Percentiles rank a stretch among this genome's conserved stretches.
These are phyloP conservation scores for Moelleriella libera DNA, from an alignment of 2,329 filamentous ascomycete genomes.

Conservation along the genomic window DNA sequence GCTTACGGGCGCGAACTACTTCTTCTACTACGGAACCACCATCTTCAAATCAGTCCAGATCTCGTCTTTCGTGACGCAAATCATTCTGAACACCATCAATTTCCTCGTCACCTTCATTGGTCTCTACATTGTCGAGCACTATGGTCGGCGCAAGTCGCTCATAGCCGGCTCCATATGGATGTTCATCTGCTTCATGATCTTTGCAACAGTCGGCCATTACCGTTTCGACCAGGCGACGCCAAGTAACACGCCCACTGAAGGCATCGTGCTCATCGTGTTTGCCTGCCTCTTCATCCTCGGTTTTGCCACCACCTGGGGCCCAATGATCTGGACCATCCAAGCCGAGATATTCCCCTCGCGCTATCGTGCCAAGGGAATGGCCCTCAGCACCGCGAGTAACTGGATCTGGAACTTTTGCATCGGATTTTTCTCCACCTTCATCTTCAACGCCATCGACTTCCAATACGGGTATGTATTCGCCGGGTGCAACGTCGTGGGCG, in stretches of 20 bases:
- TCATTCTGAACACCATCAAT: conserved; percentile 54
- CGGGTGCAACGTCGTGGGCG: conserved; percentile 51
- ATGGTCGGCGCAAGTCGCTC: conserved; percentile 48
- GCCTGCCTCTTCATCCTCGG: conserved; percentile 49
- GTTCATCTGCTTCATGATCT: conserved; percentile 45
- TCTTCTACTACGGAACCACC: conserved; percentile 50
- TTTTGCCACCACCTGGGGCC: conserved; percentile 55
- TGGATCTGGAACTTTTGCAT: conserved; percentile 65
- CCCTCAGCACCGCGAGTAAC: conserved; percentile 45
- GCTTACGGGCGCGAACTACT: conserved; percentile 53
- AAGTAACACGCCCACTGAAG: conserved; percentile 23
- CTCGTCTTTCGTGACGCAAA: conserved; percentile 51
- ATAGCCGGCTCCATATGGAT: conserved; percentile 49
- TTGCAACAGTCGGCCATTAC: conserved; percentile 38
- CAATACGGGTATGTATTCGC: conserved; percentile 66
- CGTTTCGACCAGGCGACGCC: conserved; percentile 22
- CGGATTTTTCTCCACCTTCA: conserved; percentile 70
- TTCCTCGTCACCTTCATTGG: conserved; percentile 53
- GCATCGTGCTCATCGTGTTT: conserved; percentile 47
- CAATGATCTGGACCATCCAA: conserved; percentile 50
- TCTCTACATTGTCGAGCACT: conserved; percentile 56
- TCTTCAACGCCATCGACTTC: conserved; percentile 57
- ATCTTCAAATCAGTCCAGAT: conserved; percentile 30
- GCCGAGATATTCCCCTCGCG: conserved; percentile 51
- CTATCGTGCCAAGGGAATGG: conserved; percentile 47